A percentile compares a stretch with the other conserved stretches of the same genome.
phyloP scores from a whole-genome alignment of 2,329 filamentous ascomycete genomes.

The Calonectria hongkongensis region DNA sequence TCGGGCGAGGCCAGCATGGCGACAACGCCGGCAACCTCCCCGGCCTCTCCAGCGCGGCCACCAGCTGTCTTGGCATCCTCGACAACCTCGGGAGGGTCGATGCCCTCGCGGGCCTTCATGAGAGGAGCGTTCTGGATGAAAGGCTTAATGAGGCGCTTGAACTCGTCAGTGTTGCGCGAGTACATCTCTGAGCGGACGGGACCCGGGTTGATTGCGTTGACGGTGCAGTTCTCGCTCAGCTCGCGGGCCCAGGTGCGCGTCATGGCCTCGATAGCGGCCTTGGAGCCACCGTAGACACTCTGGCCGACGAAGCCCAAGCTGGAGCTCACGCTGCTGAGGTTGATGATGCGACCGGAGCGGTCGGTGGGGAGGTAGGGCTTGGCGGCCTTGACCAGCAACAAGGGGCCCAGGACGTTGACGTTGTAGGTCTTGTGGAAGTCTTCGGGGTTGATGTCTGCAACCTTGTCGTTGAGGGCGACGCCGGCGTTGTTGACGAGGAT shows the following conservation, averaged over 20 bases:
- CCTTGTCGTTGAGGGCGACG: slow-evolving; percentile 75
- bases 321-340: slow-evolving; percentile 70
- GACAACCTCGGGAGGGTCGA: slow-evolving; percentile 52
- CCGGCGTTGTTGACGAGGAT: slow-evolving; percentile 92
- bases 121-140: slow-evolving; percentile 55
- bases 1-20: slow-evolving; percentile 53
- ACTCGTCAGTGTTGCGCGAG: slow-evolving; percentile 55
- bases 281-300: slow-evolving; percentile 72
- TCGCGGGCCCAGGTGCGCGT: slow-evolving; percentile 73
- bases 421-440: slow-evolving; percentile 83
- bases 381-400: slow-evolving; percentile 84
- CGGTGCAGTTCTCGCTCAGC: slow-evolving; percentile 69
- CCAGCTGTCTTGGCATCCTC: slow-evolving; percentile 54
- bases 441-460: slow-evolving; percentile 75
- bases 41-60: slow-evolving; percentile 53
- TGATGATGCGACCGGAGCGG: slow-evolving; percentile 75
- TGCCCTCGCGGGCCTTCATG: slow-evolving; percentile 51
- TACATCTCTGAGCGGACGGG: slow-evolving; percentile 72
- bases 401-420: slow-evolving; percentile 86
- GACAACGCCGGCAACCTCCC: slow-evolving; percentile 52
- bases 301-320: slow-evolving; percentile 69
- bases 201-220: slow-evolving; percentile 73
- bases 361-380: slow-evolving; percentile 82
- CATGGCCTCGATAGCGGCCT: slow-evolving; percentile 74
- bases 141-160: slow-evolving; percentile 54